Evolutionary conservation across 2,329 filamentous ascomycete species (phyloP).

Genomic region (Fusarium domesticum): DNA sequence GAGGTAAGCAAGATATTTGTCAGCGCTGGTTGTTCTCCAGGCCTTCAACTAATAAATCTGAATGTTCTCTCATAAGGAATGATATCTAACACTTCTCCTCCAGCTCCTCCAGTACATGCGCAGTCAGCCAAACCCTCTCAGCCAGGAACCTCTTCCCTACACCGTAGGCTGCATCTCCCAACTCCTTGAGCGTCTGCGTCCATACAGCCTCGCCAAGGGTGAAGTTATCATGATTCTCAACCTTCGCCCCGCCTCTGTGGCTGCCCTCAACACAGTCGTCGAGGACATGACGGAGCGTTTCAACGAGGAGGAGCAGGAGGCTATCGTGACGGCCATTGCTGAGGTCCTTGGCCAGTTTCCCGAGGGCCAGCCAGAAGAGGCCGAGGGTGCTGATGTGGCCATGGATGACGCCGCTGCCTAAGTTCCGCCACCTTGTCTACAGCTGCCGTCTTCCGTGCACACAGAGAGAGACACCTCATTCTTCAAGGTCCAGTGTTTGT

Average conservation of each 20-base stretch:
- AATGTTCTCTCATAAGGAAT: neutral
- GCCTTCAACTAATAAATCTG: neutral
- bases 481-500: neutral
- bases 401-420: slow-evolving; percentile 38
- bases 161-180: slow-evolving; percentile 48
- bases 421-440: slow-evolving; percentile 3
- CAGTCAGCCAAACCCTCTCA: slow-evolving; percentile 54
- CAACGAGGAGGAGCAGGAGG: slow-evolving; percentile 54
- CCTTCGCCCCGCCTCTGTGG: slow-evolving; percentile 55
- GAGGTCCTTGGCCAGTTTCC: slow-evolving; percentile 57
- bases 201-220: slow-evolving; percentile 62
- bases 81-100: slow-evolving; percentile 5
- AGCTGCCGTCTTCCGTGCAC: neutral
- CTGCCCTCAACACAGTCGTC: slow-evolving; percentile 59
- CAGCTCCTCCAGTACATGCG: slow-evolving; percentile 62
- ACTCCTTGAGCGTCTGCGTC: slow-evolving; percentile 54
- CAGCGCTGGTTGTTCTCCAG: neutral
- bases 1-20: slow-evolving; percentile 50
- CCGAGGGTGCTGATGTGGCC: slow-evolving; percentile 29
- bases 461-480: neutral
- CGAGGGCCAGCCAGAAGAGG: slow-evolving; percentile 21
- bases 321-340: slow-evolving; percentile 55
- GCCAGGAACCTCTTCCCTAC: slow-evolving; percentile 53
- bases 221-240: slow-evolving; percentile 69
- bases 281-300: slow-evolving; percentile 64